Evolutionary conservation across 805 yeast species (phyloP), one percentile per base, ranked within the genome.

Genomic region (Barnettozyma sp.): DNA sequence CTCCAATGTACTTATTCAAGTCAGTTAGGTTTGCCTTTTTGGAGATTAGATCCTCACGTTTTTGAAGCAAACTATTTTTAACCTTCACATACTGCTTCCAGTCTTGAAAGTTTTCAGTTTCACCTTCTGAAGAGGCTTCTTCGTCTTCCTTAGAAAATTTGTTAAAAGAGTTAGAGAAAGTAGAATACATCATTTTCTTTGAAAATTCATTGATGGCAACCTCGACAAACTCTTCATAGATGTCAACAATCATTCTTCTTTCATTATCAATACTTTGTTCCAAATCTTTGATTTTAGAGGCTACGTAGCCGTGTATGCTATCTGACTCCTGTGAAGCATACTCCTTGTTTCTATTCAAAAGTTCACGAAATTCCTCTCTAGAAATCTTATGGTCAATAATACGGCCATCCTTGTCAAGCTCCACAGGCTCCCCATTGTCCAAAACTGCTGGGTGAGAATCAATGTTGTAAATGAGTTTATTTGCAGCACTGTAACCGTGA

Each of bases 211-310:
- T 68, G 36, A 81, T 66, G 20, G 82, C 67, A 6, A 75, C 70
- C 36, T 81, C 87, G 6, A 80, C 77, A 65, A 82, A 82, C 42
- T 82, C 82, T 54, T 82, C 88, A 52, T 78, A 70, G 0, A 78
- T 68, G 43, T 82, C 88, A 35, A 81, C 66, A 24, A 78, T 68
- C 15, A 61, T 54, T 15, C 60, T 52, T 49, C 73, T 66, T 22
- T 64, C 56, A 2, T 51, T 49, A 20, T 65, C 59, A 9, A 64
- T 59, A 6, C 55, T 57, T 4, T 56, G 47, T 27, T 68, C 61
- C 17, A 65, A 58, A 5, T 47, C 48, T 16, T 54, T 44, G 27
- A 64, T 55, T 10, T 56, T 44, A 6, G 49, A 37, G 10, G 49
- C 44, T 34, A 70, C 48, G 17, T 56, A 49, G 2, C 41, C 43